Base-by-base conservation (phyloP, 1,139 yeast genomes). In the Candida glucosophila region DNA sequence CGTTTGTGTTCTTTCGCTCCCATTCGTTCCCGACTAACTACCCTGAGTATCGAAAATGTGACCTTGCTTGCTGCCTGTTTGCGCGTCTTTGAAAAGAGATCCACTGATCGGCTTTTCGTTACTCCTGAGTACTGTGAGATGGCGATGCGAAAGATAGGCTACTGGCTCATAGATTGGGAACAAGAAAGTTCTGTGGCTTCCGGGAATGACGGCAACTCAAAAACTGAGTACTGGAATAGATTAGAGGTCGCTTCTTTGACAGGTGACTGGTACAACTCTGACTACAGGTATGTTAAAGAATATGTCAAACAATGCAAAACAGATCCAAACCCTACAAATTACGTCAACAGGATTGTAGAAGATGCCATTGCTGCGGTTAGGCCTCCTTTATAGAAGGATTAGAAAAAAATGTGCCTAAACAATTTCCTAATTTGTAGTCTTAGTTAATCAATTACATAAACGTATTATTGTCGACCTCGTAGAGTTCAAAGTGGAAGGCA, bases 81-180 rank as follows among this genome's bases (percentile, higher is more conserved):
- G 22, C 56, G 56, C 4, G 45, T 47, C 6, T 56, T 58, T 58
- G 42, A 38, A 18, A 32, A 36, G 23, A 24, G 23, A 14, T 28
- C 19, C 17, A 25, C 31, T 7, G 27, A 29, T 2, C 31, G 31
- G 12, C 32, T 48, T 14, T 63, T 41, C 30, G 57, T 60, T 5
- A 60, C 68, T 1, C 69, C 70, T 0, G 61, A 55, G 21, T 43
- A 41, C 22, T 57, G 56, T 25, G 62, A 62, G 35, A 41, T 58
- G n/a, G 64, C 69, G 2, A 47, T 52, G 34, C 42, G 63, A n/a
- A 56, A 55, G 32, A 46, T 64, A n/a, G 65, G 59, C 15, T 62
- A 62, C 46, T 64, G 70, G 70, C 41, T 60, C 18, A 62, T 63
- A 10, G 64, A 61, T 36, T 64, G 70, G 70, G 67, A 61, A 29